Evolutionary conservation across 805 yeast genomes (phyloP), one percentile per base, ranked within the genome.

Genomic region (Kazachstania taianensis): DNA sequence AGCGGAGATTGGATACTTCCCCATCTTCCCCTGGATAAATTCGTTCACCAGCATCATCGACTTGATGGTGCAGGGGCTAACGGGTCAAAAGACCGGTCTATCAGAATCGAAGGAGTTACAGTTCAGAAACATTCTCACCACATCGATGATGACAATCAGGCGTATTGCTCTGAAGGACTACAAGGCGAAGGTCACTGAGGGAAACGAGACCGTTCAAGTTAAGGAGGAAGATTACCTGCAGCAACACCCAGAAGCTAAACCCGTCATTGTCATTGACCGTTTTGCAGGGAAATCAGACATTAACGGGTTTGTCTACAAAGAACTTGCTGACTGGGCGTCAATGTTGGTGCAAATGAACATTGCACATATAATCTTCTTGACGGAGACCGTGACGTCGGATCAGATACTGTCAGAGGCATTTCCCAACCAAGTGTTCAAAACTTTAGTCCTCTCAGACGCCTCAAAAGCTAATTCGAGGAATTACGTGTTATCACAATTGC

Each of bases 11-110:
- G 98, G 98, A 0, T 92, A 92, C 57, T 84, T 73, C 65, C 98
- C 98, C 1, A 78, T 84, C 5, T 92, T 92, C 56, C 82, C 96
- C 16, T 89, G 96, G 95, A 62, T 87, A 41, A 84, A 84, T 55
- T 73, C 81, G 2, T 62, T 87, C 9, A 75, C 94, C 0, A 73
- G 76, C 39, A 77, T 86, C 40, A 62, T 84, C 32, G 98, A 92
- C 60, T 66, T 92, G 49, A 84, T 78, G 37, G 81, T 82, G 14
- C 94, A 85, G 53, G 89, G 96, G 39, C 56, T 89, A 28, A 85
- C 94, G 1, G 98, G 97, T 1, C 96, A 86, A 54, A 87, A 86
- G 52, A 81, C 94, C 3, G 96, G 96, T 1, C 64, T 87, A 32
- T 74, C 87, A 20, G 96, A 87, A 53, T 64, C 83, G 2, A 78